These are phyloP conservation scores for Aspergillus haitiensis DNA, from an alignment of 495 filamentous ascomycete species.

Conservation along the genomic window DNA sequence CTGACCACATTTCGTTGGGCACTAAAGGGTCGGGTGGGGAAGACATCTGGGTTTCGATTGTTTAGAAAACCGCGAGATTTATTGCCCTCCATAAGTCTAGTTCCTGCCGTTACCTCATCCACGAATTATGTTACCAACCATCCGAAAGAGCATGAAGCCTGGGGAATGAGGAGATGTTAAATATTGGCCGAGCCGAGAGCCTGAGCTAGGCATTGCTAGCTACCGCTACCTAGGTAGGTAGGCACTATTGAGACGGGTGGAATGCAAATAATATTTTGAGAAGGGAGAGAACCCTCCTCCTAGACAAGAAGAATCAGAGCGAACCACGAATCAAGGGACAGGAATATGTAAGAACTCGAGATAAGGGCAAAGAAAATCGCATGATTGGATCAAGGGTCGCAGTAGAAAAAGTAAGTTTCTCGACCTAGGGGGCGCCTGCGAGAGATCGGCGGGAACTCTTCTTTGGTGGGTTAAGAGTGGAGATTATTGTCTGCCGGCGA, in stretches of 20 bases:
- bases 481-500: background rate
- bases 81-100: conserved; percentile 12
- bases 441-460: background rate
- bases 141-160: background rate
- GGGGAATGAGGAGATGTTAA: conserved; percentile 12
- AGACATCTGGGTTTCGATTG: conserved; percentile 7
- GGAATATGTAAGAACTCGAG: background rate
- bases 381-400: background rate
- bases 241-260: background rate
- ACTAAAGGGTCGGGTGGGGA: background rate
- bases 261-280: background rate
- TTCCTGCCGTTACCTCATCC: background rate
- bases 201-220: background rate
- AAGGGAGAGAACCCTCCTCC: background rate
- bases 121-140: background rate
- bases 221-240: background rate
- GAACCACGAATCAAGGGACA: background rate
- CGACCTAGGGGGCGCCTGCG: background rate
- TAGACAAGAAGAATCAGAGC: background rate
- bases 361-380: background rate
- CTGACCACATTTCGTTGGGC: conserved; percentile 10
- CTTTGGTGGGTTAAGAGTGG: background rate
- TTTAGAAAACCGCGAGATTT: conserved; percentile 6
- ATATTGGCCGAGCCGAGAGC: background rate
- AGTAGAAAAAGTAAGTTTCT: background rate